Evolutionary conservation across 2,329 filamentous ascomycete species (phyloP), one percentile per base, ranked within the genome.

Genomic region (Penicillium sp.): DNA sequence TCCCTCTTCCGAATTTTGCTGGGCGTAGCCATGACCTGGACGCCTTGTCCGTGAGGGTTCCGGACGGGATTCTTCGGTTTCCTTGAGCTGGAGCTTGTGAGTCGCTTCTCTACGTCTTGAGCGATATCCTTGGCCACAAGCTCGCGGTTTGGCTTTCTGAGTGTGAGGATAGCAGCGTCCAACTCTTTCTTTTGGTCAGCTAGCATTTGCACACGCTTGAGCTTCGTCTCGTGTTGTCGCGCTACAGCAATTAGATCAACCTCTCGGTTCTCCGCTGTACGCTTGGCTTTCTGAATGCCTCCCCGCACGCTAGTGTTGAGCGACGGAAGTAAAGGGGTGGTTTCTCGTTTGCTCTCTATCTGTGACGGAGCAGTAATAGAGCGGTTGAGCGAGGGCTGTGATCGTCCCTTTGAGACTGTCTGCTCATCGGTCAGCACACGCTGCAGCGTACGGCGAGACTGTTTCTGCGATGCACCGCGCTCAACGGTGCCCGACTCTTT

Each of bases 21-120:
- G 5, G 82, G 82, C 5, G 82, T 84, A 19, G 81, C 81, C 69
- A 80, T 81, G 58, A 83, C 81, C 67, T 83, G 82, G 23, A 83
- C 78, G 7, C 78, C 75, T 65, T 81, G 76, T 11, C 75, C 76
- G 9, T 75, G 67, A 2, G 76, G 75, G 64, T 79, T 80, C 3
- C 78, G 75, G 3, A 76, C 73, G 1, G 78, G 78, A 56, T 81
- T 76, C 53, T 76, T 80, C 13, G 76, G 64, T 58, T 79, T 80
- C 15, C 76, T 73, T 46, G 74, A 71, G 62, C 74, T 72, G 41
- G 71, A 71, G 5, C 70, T 70, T 7, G 71, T 66, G 17, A 67
- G 64, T 46, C 78, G 72, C 61, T 77, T 78, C 30, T 76, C 76
- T 6, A 75, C 76, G 56, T 79, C 76, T 11, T 83, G 76, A 8